Conservation (phyloP, 1,139 yeast species). For the Taphrina wiesneri region DNA sequence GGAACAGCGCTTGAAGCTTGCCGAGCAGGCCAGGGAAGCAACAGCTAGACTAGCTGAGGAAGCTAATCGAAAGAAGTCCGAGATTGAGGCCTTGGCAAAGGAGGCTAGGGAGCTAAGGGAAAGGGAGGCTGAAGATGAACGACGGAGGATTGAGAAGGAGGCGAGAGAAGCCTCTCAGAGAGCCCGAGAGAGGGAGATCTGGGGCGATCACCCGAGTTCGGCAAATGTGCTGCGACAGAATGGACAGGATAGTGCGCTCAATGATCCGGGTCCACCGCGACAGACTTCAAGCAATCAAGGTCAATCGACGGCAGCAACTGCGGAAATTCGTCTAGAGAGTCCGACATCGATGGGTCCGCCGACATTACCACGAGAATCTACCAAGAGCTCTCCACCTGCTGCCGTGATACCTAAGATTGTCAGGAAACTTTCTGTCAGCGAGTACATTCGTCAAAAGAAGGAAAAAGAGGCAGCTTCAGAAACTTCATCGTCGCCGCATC, state of each 20-base stretch:
- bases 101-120: slow-evolving; percentile 18
- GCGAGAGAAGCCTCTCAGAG: slow-evolving; percentile 22
- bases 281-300: background rate
- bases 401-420: slow-evolving; percentile 17
- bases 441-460: slow-evolving; percentile 26
- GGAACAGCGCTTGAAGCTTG: slow-evolving; percentile 12
- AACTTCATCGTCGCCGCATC: background rate
- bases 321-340: background rate
- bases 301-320: background rate
- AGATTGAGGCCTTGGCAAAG: slow-evolving; percentile 2
- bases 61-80: background rate
- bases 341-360: slow-evolving; percentile 31
- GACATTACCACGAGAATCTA: background rate
- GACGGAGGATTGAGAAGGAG: slow-evolving; percentile 14
- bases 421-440: slow-evolving; percentile 23
- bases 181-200: slow-evolving; percentile 28
- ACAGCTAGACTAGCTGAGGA: slow-evolving; percentile 19
- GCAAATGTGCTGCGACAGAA: background rate
- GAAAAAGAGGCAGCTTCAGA: slow-evolving; percentile 14
- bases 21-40: slow-evolving; percentile 28
- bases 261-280: background rate
- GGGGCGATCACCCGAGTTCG: slow-evolving; percentile 25
- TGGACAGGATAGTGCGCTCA: background rate
- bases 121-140: slow-evolving; percentile 19
- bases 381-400: slow-evolving; percentile 14